Conservation (phyloP, 108 stramenopile genomes). For the Pseudonitzschia pungens region DNA sequence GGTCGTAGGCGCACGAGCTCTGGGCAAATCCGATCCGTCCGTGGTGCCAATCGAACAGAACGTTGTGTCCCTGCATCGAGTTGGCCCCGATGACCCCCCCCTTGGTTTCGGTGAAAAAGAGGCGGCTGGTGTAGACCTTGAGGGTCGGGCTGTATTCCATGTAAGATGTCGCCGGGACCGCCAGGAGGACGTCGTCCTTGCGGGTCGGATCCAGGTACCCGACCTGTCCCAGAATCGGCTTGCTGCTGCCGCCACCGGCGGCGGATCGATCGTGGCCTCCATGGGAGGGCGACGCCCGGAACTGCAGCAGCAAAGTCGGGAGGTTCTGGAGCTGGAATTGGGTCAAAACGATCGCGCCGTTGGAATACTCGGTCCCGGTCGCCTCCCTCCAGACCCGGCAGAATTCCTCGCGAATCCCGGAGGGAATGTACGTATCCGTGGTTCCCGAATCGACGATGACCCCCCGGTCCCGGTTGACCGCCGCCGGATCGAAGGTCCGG, state of each 20-base stretch:
- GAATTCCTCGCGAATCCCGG: constrained; percentile 59
- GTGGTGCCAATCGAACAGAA: constrained; percentile 91
- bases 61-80: constrained; percentile 94
- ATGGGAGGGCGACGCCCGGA: constrained; percentile 16
- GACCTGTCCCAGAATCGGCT: constrained; percentile 58
- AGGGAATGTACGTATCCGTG: constrained; percentile 86
- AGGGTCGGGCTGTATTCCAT: constrained; percentile 67
- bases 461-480: constrained; percentile 78
- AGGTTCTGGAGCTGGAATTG: constrained; percentile 51
- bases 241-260: no score
- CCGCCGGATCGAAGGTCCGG: constrained; percentile 25
- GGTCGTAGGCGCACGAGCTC: constrained; percentile 73
- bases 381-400: constrained; percentile 64
- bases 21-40: constrained; percentile 90
- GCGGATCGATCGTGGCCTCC: neutral
- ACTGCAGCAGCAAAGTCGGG: constrained; percentile 79
- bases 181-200: constrained; percentile 66
- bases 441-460: constrained; percentile 95
- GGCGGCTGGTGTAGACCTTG: constrained; percentile 48
- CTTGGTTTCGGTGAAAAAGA: constrained; percentile 60
- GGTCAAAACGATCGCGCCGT: constrained; percentile 51
- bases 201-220: constrained; percentile 62
- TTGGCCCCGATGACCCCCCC: constrained; percentile 95
- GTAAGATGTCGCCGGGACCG: constrained; percentile 79
- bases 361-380: constrained; percentile 72